Evolutionary conservation across 2,329 filamentous ascomycete species (phyloP).

Genomic region (Botrytis medusae): DNA sequence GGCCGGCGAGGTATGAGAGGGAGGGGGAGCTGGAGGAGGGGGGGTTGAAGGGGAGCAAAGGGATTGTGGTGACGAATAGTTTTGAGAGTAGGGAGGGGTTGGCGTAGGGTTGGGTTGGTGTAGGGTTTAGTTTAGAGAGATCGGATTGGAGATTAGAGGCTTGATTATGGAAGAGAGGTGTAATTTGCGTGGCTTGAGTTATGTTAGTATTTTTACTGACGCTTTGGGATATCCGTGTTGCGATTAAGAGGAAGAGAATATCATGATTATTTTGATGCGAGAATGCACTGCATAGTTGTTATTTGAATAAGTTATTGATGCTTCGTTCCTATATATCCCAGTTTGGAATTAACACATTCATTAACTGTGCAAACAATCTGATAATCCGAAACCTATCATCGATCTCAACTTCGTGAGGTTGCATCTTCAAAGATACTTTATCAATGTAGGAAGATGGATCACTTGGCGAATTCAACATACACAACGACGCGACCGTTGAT

Average conservation of each 20-base stretch:
- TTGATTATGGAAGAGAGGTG: background rate
- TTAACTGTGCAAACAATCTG: background rate
- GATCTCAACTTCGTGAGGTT: background rate
- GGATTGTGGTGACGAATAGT: conserved; percentile 17
- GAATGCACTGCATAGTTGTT: background rate
- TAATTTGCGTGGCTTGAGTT: background rate
- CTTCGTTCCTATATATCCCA: background rate
- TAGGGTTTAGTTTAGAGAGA: background rate
- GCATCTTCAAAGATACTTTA: background rate
- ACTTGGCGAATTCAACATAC: background rate
- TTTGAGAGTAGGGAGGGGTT: conserved; percentile 16
- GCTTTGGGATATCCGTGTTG: background rate
- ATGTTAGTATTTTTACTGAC: background rate
- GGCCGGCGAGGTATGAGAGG: conserved; percentile 1
- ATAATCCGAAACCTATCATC: background rate
- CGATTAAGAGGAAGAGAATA: background rate
- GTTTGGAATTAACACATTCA: background rate
- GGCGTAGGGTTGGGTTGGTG: background rate
- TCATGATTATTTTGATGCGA: background rate
- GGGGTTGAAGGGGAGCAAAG: background rate
- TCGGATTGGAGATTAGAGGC: background rate
- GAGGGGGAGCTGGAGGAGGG: background rate
- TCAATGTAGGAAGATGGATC: too few species aligned
- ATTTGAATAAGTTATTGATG: background rate
- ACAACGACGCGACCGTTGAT: background rate